phyloP scores from a whole-genome alignment of 768 basidiomycete species.

The Suillus sp. region DNA sequence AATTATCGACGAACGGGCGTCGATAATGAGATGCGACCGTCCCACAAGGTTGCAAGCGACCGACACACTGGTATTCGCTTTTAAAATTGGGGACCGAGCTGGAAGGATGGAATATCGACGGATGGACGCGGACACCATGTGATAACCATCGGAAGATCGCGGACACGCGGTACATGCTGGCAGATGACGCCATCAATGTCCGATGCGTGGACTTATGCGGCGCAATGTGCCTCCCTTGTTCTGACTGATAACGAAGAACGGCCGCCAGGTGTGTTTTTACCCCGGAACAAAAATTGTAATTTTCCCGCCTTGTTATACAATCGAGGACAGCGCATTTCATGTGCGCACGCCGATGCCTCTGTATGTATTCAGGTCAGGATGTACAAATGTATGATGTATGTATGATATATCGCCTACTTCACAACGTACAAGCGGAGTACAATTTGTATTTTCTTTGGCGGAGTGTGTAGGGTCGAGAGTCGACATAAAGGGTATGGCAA shows the following conservation, averaged over 20 bases:
- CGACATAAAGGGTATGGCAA: background rate
- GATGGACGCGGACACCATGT: background rate
- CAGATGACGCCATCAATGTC: background rate
- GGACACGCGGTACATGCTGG: background rate
- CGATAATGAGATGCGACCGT: background rate
- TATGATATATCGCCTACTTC: slow-evolving; percentile 9
- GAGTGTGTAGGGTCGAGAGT: background rate
- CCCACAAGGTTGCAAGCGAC: background rate
- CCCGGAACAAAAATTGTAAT: background rate
- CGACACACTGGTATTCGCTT: background rate
- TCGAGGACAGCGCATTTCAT: slow-evolving; percentile 1
- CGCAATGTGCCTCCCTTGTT: too few species aligned
- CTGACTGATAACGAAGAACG: background rate
- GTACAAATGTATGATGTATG: slow-evolving; percentile 6
- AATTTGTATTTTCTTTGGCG: slow-evolving; percentile 4
- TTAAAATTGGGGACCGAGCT: background rate
- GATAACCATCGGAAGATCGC: slow-evolving; percentile 1
- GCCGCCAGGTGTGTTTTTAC: background rate
- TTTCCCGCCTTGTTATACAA: background rate
- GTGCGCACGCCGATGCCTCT: slow-evolving; percentile 2
- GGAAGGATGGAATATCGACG: background rate
- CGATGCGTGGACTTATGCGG: slow-evolving; percentile 5
- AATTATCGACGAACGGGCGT: background rate
- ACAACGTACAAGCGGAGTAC: slow-evolving; percentile 9
- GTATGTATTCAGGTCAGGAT: slow-evolving; percentile 3